Evolutionary conservation across 495 filamentous ascomycete genomes (phyloP), one percentile per base, ranked within the genome.

Genomic region (Talaromyces ruber): DNA sequence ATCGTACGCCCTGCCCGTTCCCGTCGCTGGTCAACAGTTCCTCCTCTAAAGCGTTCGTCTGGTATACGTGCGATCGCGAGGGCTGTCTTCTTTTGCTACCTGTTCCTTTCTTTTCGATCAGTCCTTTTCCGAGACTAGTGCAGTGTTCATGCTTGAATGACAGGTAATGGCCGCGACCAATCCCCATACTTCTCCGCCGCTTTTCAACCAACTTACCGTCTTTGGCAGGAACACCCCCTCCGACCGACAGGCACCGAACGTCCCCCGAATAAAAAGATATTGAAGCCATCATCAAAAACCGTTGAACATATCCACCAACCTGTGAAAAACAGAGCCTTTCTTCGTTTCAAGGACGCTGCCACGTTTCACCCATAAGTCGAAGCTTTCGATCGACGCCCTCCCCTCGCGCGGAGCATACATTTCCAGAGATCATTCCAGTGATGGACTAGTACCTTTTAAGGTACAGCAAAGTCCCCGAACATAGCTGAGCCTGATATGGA

Each of bases 401-500:
- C n/a, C 4, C 18, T 2, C 43, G 43, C 18, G n/a, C 37, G 37
- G 18, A 47, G 43, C 9, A 39, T 16, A 39, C 34, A 39, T 47
- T 47, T 2, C 51, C n/a, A n/a, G 26, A 57, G 18, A 34, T 21
- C 14, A 9, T 16, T 34, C 12, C n/a, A 30, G 29, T 57, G 54
- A 57, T 57, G 54, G 54, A 57, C 14, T 57, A 57, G 29, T 18
- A 25, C 14, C n/a, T 28, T 54, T 25, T 9, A 28, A 18, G 54
- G 21, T 34, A 30, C 54, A 57, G 26, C 18, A 18, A 57, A 22
- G 21, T 47, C 52, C 18, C 21, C 21, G 59, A 29, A 28, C 43
- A 22, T 11, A 51, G 25, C 22, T 29, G 43, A 50, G 50, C 18
- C 43, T 60, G 53, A 52, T 51, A 63, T 63, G 61, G 61, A 63